Evolutionary conservation across 345 rosid species (phyloP).

Genomic region (Sisymbrium irio): DNA sequence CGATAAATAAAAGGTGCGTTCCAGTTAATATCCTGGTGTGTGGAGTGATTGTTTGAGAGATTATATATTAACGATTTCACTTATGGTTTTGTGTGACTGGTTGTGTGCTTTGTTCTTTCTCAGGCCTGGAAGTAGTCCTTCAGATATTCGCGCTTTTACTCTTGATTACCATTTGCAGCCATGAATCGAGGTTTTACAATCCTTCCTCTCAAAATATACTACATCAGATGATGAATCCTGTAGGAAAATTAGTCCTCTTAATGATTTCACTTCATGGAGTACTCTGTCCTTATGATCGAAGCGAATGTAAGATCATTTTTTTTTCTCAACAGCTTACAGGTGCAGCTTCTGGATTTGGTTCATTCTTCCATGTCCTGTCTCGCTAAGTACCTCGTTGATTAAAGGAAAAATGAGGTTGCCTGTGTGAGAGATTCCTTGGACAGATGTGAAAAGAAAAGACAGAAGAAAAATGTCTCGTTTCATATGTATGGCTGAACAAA

Average conservation of each 20-base stretch:
- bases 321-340: background rate
- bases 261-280: background rate
- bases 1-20: constrained; percentile 74
- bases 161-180: constrained; percentile 78
- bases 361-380: background rate
- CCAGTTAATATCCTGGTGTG: background rate
- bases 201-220: background rate
- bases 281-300: background rate
- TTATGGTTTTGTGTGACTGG: background rate
- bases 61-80: background rate
- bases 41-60: constrained; percentile 1
- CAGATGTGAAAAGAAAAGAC: constrained; percentile 1
- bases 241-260: background rate
- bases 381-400: background rate
- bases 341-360: constrained; percentile 10
- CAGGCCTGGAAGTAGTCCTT: constrained; percentile 94
- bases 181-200: constrained; percentile 35
- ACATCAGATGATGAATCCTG: background rate
- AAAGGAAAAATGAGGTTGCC: constrained; percentile 7
- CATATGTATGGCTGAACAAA: constrained; percentile 15
- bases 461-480: constrained; percentile 6
- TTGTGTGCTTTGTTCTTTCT: constrained; percentile 6
- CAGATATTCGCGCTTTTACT: constrained; percentile 71
- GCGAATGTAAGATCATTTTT: background rate
- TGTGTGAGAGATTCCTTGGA: background rate